Conservation (phyloP, 1,139 yeast genomes). For the Kurtzmaniella quercitrusa region DNA sequence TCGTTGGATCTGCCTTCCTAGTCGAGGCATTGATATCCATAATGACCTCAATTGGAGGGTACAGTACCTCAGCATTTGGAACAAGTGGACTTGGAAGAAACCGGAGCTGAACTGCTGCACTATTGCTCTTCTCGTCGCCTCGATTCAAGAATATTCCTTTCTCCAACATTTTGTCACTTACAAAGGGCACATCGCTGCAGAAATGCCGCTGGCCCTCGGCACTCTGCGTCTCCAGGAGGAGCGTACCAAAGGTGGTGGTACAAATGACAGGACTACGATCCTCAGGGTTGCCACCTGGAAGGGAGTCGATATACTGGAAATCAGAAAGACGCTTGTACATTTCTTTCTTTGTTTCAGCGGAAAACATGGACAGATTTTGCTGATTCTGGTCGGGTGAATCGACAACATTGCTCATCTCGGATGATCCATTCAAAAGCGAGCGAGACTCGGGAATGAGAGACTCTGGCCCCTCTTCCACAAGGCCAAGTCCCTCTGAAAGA, state of each 20-base stretch:
- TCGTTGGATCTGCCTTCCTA: constrained; percentile 35
- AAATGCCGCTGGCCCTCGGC: constrained; percentile 22
- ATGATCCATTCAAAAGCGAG: no score
- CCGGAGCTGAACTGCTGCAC: constrained; percentile 40
- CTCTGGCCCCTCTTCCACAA: no score
- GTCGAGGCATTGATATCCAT: constrained; percentile 33
- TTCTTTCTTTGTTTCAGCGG: not conserved
- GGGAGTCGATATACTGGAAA: constrained; percentile 15
- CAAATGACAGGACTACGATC: constrained; percentile 20
- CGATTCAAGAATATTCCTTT: constrained; percentile 6
- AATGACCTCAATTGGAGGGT: constrained; percentile 57
- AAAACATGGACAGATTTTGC: not conserved
- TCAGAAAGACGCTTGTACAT: constrained; percentile 11
- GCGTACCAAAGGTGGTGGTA: constrained; percentile 35
- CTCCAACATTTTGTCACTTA: constrained; percentile 31
- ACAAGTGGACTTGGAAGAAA: constrained; percentile 44
- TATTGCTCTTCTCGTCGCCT: constrained; percentile 26
- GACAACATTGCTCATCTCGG: no score
- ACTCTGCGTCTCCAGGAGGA: constrained; percentile 21
- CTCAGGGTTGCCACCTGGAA: constrained; percentile 12
- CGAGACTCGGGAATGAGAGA: no score
- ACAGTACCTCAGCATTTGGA: constrained; percentile 18
- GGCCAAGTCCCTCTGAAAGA: no score
- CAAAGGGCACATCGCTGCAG: constrained; percentile 39
- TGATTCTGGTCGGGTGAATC: no score